These are phyloP conservation scores for Apiotrichum veenhuisii DNA, from an alignment of 1,284 basidiomycete genomes.

Conservation along the genomic window DNA sequence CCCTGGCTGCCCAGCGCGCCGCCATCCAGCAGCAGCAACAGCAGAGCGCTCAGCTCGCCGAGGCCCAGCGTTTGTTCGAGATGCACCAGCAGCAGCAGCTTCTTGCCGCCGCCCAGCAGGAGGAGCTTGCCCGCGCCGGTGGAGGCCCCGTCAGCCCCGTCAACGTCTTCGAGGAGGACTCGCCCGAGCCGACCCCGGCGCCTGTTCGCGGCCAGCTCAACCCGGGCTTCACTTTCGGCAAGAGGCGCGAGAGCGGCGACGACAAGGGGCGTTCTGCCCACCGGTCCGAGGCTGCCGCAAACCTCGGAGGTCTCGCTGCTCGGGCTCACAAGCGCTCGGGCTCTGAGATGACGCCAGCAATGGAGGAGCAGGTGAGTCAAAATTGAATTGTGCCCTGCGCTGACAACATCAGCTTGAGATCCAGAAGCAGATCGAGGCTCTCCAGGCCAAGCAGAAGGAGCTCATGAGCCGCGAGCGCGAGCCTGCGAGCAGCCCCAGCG, in stretches of 20 bases:
- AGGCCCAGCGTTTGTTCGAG: constrained; percentile 41
- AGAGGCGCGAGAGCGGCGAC: constrained; percentile 33
- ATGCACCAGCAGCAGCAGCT: constrained; percentile 35
- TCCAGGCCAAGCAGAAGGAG: constrained; percentile 83
- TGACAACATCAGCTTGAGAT: constrained; percentile 65
- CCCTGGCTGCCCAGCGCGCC: constrained; percentile 65
- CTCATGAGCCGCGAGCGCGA: constrained; percentile 80
- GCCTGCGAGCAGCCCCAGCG: constrained; percentile 53
- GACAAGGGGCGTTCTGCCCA: constrained; percentile 25
- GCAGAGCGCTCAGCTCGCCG: constrained; percentile 50
- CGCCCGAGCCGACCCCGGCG: constrained; percentile 29
- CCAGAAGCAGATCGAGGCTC: constrained; percentile 82
- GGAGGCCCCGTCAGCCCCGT: constrained; percentile 25
- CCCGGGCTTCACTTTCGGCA: constrained; percentile 82
- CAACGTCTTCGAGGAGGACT: constrained; percentile 47
- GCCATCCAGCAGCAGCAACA: constrained; percentile 52
- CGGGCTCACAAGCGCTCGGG: constrained; percentile 53
- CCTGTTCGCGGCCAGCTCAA: constrained; percentile 74
- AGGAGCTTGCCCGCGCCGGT: constrained; percentile 21
- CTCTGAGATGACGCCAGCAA: constrained; percentile 62
- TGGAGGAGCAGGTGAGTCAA: constrained; percentile 75
- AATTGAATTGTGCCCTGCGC: not conserved
- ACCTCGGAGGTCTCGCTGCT: constrained; percentile 47
- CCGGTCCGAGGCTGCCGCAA: constrained; percentile 39
- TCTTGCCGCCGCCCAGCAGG: constrained; percentile 25